These are phyloP conservation scores for Xylariaceae sp. DNA, from an alignment of 2,329 filamentous ascomycete species.

Conservation along the genomic window DNA sequence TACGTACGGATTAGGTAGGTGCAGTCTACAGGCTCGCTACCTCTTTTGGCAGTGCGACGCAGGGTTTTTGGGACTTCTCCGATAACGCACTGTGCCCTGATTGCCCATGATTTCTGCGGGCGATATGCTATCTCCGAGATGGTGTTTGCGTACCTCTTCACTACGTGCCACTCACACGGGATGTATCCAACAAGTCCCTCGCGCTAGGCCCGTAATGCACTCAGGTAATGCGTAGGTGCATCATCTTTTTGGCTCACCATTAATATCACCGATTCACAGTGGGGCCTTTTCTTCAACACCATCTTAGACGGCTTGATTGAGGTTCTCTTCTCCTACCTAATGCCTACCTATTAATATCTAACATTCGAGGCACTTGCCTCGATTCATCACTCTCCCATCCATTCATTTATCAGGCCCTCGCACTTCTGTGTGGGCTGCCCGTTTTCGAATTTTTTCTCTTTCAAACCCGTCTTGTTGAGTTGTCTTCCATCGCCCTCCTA, in stretches of 20 bases:
- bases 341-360: too few relatives aligned
- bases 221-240: background rate
- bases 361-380: too few relatives aligned
- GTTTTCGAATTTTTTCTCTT: background rate
- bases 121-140: background rate
- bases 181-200: background rate
- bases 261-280: too few relatives aligned
- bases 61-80: background rate
- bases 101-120: background rate
- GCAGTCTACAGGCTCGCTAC: too few relatives aligned
- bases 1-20: too few relatives aligned
- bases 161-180: background rate
- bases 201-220: background rate
- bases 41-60: background rate
- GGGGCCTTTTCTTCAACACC: too few relatives aligned
- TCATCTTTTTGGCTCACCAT: background rate
- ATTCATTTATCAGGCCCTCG: background rate
- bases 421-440: background rate
- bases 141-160: background rate
- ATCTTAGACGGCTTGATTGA: too few relatives aligned
- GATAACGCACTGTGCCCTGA: background rate
- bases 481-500: background rate
- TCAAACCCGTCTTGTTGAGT: background rate
- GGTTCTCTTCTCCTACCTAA: too few relatives aligned
- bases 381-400: too few relatives aligned